Evolutionary conservation across 305 asterid species (phyloP).

Genomic region (Rubia balearica): DNA sequence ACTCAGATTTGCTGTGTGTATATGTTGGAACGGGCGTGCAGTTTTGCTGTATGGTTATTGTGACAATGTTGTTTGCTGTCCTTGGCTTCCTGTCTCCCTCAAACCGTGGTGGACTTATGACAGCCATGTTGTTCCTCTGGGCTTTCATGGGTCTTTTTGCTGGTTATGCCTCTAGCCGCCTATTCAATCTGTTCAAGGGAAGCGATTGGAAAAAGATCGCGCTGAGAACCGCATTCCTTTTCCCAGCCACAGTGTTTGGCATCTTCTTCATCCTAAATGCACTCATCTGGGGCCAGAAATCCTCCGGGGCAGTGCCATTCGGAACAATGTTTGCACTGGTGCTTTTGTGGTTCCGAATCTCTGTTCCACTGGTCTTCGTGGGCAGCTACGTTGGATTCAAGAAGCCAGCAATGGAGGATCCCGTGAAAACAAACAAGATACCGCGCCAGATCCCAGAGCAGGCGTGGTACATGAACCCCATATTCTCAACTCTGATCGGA

Average conservation of each 20-base stretch:
- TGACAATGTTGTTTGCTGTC: constrained; percentile 62
- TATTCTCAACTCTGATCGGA: constrained; percentile 58
- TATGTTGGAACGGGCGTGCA: constrained; percentile 73
- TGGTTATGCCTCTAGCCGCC: constrained; percentile 55
- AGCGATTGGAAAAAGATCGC: constrained; percentile 67
- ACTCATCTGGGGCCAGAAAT: constrained; percentile 74
- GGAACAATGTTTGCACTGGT: constrained; percentile 72
- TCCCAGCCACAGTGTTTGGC: constrained; percentile 50
- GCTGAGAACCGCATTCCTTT: constrained; percentile 49
- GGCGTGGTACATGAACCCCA: constrained; percentile 68
- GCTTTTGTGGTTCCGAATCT: constrained; percentile 63
- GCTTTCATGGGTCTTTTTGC: constrained; percentile 74
- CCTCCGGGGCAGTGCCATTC: constrained; percentile 70
- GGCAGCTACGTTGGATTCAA: constrained; percentile 56
- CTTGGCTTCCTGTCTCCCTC: constrained; percentile 75
- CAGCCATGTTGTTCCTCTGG: constrained; percentile 73
- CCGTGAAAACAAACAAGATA: constrained; percentile 61
- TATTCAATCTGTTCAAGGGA: constrained; percentile 71
- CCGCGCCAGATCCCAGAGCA: constrained; percentile 69
- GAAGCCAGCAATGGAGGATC: constrained; percentile 57
- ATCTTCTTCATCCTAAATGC: constrained; percentile 59
- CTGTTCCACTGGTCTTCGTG: constrained; percentile 57
- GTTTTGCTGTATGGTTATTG: constrained; percentile 51
- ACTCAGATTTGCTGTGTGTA: constrained; percentile 52
- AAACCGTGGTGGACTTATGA: constrained; percentile 73